Conservation (phyloP, 208 protist species). For the Acanthamoeba divionensis region DNA sequence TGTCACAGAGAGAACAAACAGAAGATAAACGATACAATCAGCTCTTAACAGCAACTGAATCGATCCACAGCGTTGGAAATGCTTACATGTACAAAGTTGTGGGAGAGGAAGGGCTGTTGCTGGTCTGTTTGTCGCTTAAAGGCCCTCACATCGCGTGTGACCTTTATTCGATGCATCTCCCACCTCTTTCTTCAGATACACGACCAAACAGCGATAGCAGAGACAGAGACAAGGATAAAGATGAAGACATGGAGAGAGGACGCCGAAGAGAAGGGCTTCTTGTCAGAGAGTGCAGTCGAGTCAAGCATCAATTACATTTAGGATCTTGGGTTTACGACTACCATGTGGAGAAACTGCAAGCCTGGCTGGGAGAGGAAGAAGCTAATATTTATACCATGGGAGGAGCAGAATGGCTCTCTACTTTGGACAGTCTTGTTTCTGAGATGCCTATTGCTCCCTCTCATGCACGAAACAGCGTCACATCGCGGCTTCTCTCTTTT, state of each 20-base stretch:
- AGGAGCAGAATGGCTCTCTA: not conserved
- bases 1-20: not conserved
- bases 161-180: not conserved
- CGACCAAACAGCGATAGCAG: not conserved
- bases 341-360: not conserved
- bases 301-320: not conserved
- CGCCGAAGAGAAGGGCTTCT: not conserved
- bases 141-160: not conserved
- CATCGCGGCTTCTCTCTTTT: not conserved
- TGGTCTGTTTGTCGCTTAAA: not conserved
- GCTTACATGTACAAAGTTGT: slow-evolving; percentile 23
- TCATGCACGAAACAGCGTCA: slow-evolving; percentile 19
- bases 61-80: not conserved
- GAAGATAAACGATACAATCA: not conserved
- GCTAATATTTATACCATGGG: not conserved
- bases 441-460: not conserved
- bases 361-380: not conserved
- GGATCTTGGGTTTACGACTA: slow-evolving; percentile 22
- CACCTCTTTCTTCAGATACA: not conserved
- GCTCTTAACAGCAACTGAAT: not conserved
- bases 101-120: not conserved
- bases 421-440: not conserved
- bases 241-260: too few species aligned
- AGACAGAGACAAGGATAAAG: not conserved
- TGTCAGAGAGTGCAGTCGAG: not conserved